A percentile compares a stretch with the other conserved stretches of the same genome.
These are phyloP conservation scores for Epichloe festucae DNA, from an alignment of 2,329 filamentous ascomycete species.

Conservation along the genomic window DNA sequence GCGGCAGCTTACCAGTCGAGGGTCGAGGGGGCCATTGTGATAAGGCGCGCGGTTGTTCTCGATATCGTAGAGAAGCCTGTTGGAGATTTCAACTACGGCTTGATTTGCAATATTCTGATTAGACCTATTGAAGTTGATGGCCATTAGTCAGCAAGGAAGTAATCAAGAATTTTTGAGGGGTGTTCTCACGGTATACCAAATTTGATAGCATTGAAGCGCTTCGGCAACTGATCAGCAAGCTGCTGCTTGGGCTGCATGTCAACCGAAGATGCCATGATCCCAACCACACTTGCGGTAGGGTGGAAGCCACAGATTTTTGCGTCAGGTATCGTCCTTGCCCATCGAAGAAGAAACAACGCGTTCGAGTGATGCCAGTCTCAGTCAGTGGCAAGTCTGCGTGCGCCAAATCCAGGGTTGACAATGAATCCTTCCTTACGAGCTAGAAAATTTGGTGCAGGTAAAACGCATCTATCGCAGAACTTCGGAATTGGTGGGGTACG, in stretches of 20 bases:
- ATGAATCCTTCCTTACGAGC: not conserved
- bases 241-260: conserved; percentile 4
- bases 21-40: conserved; percentile 69
- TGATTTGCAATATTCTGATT: conserved; percentile 93
- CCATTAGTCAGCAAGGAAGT: not conserved
- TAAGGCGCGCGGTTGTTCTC: conserved; percentile 65
- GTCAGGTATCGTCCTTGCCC: not conserved
- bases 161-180: not conserved
- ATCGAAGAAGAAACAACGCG: not conserved
- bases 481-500: no score
- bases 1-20: conserved; percentile 46
- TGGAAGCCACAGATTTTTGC: not conserved
- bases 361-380: not conserved
- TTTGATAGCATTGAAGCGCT: conserved; percentile 81
- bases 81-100: conserved; percentile 87
- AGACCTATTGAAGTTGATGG: conserved; percentile 40
- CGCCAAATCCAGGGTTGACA: not conserved
- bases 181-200: conserved; percentile 67
- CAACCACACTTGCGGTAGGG: not conserved
- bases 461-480: not conserved
- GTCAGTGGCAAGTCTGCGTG: not conserved
- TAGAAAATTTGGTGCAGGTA: not conserved
- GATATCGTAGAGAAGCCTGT: conserved; percentile 85
- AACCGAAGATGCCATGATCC: not conserved
- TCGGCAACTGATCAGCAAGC: conserved; percentile 73